A percentile compares a stretch with the other conserved stretches of the same genome.
Conservation (phyloP, 2,329 filamentous ascomycete species). For the Cordyceps javanica region DNA sequence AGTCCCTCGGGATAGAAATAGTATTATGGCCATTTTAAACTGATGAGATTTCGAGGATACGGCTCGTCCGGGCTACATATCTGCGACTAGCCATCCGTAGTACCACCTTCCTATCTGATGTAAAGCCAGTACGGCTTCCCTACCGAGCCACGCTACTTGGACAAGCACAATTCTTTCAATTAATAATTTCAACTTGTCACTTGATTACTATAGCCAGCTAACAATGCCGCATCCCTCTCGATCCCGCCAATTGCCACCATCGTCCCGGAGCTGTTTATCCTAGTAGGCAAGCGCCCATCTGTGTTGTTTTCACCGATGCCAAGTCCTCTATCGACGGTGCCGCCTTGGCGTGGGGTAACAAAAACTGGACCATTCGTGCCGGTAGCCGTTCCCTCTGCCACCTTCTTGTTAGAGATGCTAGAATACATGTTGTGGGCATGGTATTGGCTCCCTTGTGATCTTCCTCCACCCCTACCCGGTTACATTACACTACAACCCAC, state of each 20-base stretch:
- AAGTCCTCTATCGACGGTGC: slow-evolving; percentile 1
- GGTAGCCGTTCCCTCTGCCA: not conserved
- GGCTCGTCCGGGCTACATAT: too few relatives aligned
- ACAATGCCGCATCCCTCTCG: not conserved
- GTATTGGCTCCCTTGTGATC: not conserved
- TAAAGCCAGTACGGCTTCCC: not conserved
- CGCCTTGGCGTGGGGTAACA: not conserved
- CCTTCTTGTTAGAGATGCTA: not conserved
- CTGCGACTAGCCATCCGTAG: not conserved
- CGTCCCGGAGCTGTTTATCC: not conserved
- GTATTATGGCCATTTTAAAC: too few relatives aligned
- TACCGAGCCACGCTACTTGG: not conserved
- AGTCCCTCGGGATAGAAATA: not conserved
- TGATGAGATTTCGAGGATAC: not conserved
- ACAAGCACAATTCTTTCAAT: not conserved
- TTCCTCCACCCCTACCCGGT: not conserved
- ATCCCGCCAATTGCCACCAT: not conserved
- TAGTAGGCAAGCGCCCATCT: not conserved
- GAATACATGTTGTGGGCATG: not conserved
- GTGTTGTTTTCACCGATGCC: not conserved
- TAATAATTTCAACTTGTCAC: not conserved
- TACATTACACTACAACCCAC: not conserved
- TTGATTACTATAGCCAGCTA: not conserved
- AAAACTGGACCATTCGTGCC: slow-evolving; percentile 5
- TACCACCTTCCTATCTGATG: slow-evolving; percentile 7